phyloP scores from a whole-genome alignment of 345 rosid genomes.

The Citrus mangshanensis region DNA sequence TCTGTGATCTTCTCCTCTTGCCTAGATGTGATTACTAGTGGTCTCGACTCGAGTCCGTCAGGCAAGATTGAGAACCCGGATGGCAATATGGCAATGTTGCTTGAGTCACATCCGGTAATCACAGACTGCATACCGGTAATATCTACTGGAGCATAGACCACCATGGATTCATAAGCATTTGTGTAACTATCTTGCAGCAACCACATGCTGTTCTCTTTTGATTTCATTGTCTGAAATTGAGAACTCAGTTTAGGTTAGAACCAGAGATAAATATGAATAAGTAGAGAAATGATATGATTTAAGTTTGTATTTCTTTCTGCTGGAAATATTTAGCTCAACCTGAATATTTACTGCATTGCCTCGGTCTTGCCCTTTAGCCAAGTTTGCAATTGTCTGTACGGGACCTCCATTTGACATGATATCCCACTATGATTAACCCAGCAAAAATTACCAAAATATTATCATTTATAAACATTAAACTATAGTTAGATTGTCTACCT shows the following conservation, averaged over 20 bases:
- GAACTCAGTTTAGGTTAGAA: not conserved
- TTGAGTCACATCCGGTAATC: conserved; percentile 88
- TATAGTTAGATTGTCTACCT: not conserved
- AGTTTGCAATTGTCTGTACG: conserved; percentile 68
- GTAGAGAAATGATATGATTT: not conserved
- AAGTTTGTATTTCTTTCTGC: not conserved
- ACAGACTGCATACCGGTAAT: conserved; percentile 71
- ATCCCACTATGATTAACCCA: conserved; percentile 70
- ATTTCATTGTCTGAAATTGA: conserved; percentile 60
- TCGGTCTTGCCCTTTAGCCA: conserved; percentile 89
- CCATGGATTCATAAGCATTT: conserved; percentile 78
- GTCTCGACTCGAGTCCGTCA: conserved; percentile 81
- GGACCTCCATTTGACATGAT: conserved; percentile 64
- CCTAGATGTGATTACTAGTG: conserved; percentile 77
- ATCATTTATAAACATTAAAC: not conserved
- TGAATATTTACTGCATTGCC: conserved; percentile 91
- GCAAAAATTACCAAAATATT: conserved; percentile 1
- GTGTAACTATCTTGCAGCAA: conserved; percentile 85
- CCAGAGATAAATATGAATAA: not conserved
- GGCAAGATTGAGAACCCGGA: conserved; percentile 96
- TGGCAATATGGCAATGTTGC: conserved; percentile 74
- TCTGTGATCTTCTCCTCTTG: conserved; percentile 75
- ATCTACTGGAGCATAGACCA: conserved; percentile 84
- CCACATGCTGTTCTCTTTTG: conserved; percentile 73
- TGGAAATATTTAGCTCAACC: conserved; percentile 25